Conservation (phyloP, 2,329 filamentous ascomycete species). For the Zymoseptoria ardabiliae region DNA sequence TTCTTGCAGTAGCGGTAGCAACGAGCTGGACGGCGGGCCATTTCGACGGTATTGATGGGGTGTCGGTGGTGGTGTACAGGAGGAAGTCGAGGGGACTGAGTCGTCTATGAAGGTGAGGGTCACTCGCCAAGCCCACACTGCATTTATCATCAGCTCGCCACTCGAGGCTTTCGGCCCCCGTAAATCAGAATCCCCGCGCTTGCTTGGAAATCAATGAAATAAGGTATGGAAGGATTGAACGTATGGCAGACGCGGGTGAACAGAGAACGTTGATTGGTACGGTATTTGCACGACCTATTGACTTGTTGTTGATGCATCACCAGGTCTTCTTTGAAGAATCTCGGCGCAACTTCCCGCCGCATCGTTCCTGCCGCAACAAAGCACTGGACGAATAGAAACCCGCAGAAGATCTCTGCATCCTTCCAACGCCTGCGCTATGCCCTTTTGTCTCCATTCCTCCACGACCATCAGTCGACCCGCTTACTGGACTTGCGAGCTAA, state of each 20-base stretch:
- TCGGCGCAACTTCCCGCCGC: background rate
- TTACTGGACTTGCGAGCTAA: constrained; percentile 59
- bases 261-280: too few species aligned
- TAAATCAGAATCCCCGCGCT: too few species aligned
- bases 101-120: constrained; percentile 7
- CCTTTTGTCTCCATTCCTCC: constrained; percentile 4
- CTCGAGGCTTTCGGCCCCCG: too few species aligned
- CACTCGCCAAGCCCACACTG: constrained; percentile 6
- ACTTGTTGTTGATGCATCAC: background rate
- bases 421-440: background rate
- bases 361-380: background rate
- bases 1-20: constrained; percentile 99
- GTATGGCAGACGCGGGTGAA: too few species aligned
- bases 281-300: constrained; percentile 8
- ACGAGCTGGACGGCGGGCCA: constrained; percentile 98
- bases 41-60: constrained; percentile 64
- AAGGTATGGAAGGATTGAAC: too few species aligned
- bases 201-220: too few species aligned
- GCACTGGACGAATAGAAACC: background rate
- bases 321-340: too few species aligned
- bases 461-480: constrained; percentile 4
- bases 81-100: constrained; percentile 15
- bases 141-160: too few species aligned
- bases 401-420: background rate
- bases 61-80: constrained; percentile 34